Conservation (phyloP, 2,329 filamentous ascomycete genomes). For the Plectosphaerella plurivora region DNA sequence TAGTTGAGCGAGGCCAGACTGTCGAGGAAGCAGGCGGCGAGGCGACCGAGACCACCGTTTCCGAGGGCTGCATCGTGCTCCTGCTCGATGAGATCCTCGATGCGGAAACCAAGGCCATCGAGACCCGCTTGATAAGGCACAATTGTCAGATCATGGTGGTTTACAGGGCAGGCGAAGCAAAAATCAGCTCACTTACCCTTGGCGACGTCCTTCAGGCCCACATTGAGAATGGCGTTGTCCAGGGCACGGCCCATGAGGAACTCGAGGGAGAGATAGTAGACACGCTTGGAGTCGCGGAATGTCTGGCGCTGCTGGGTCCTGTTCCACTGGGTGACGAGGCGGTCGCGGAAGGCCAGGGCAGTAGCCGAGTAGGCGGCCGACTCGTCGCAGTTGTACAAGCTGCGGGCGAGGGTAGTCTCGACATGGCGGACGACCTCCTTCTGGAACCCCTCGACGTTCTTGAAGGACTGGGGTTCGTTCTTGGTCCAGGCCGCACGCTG, state of each 20-base stretch:
- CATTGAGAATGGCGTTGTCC: constrained; percentile 98
- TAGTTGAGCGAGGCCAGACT: constrained; percentile 92
- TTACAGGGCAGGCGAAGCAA: too few species aligned
- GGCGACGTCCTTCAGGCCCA: constrained; percentile 80
- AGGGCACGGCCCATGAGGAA: constrained; percentile 95
- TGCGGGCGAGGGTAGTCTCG: constrained; percentile 92
- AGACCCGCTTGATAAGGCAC: constrained; percentile 65
- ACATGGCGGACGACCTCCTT: constrained; percentile 88
- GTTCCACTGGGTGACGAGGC: constrained; percentile 94
- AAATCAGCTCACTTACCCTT: constrained; percentile 51
- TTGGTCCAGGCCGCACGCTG: constrained; percentile 76
- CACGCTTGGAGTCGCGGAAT: constrained; percentile 81
- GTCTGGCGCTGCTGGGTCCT: constrained; percentile 96
- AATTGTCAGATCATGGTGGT: constrained; percentile 10
- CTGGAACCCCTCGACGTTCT: constrained; percentile 77
- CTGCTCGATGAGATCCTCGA: constrained; percentile 91
- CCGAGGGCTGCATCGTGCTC: constrained; percentile 95
- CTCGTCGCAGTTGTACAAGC: constrained; percentile 98
- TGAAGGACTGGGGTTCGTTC: constrained; percentile 63
- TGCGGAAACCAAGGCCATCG: constrained; percentile 85
- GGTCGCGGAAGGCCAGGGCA: constrained; percentile 86
- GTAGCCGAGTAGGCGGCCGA: constrained; percentile 87
- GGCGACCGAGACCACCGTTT: constrained; percentile 89
- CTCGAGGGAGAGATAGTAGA: constrained; percentile 96
- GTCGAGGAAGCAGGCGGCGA: constrained; percentile 96